These are phyloP conservation scores for Babesia gibsoni DNA, from an alignment of 169 alveolate species.

Conservation along the genomic window DNA sequence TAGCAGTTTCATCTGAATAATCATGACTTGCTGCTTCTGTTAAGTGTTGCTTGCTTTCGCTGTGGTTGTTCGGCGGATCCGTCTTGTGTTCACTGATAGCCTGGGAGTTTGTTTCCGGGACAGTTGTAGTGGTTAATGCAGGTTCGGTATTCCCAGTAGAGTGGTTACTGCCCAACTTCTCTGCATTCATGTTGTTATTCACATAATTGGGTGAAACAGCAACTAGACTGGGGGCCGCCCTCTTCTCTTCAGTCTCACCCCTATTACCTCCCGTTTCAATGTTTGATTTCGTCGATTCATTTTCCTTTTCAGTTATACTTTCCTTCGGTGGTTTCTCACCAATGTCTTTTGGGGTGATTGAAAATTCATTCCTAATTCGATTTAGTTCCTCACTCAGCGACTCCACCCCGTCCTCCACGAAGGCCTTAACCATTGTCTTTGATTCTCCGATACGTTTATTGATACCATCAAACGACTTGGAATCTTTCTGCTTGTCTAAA, in stretches of 20 bases:
- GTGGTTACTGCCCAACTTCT: too few species aligned
- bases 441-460: neutral
- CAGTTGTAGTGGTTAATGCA: too few species aligned
- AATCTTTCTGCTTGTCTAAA: neutral
- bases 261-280: neutral
- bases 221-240: neutral
- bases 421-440: slow-evolving; percentile 14
- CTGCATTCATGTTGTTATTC: too few species aligned
- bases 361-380: slow-evolving; percentile 17
- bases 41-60: too few species aligned
- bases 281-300: neutral
- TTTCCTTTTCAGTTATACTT: neutral
- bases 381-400: slow-evolving; percentile 10
- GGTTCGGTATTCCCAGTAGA: too few species aligned
- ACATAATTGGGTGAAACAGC: too few species aligned
- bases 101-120: too few species aligned
- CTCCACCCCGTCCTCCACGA: slow-evolving; percentile 47
- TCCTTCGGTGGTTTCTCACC: neutral
- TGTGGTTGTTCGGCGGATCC: too few species aligned
- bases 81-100: too few species aligned
- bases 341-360: too few species aligned
- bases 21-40: too few species aligned
- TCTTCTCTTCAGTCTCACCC: neutral
- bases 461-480: neutral
- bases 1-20: too few species aligned